A percentile compares a stretch with the other conserved stretches of the same genome.
These are phyloP conservation scores for Umbelopsis vinacea DNA, from an alignment of 192 early-diverging fungal species.

Conservation along the genomic window DNA sequence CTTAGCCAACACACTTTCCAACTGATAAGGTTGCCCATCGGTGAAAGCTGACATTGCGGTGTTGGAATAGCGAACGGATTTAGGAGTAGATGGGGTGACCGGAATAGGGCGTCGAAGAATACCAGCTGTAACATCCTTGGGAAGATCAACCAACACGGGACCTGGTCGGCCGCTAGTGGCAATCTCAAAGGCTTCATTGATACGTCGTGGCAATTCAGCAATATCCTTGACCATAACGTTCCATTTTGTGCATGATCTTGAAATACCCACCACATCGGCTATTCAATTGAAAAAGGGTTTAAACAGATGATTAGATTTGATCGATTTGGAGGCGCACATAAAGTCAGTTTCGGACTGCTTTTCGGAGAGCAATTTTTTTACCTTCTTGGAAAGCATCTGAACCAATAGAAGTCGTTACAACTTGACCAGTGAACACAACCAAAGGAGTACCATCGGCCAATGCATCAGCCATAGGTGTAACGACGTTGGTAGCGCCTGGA, in stretches of 20 bases:
- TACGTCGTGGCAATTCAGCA: constrained; percentile 92
- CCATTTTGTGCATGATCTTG: constrained; percentile 98
- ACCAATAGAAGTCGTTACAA: constrained; percentile 87
- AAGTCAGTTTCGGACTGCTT: neutral
- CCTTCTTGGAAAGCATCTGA: constrained; percentile 97
- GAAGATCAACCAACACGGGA: constrained; percentile 96
- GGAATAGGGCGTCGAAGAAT: constrained; percentile 86
- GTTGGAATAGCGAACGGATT: constrained; percentile 51
- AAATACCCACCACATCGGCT: constrained; percentile 96
- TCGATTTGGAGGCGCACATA: neutral
- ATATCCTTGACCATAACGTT: constrained; percentile 99
- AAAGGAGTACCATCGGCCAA: constrained; percentile 93
- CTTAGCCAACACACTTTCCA: constrained; percentile 61
- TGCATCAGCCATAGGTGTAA: constrained; percentile 98
- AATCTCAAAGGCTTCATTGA: constrained; percentile 98
- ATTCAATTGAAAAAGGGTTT: neutral
- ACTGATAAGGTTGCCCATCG: constrained; percentile 45
- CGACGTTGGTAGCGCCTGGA: constrained; percentile 96
- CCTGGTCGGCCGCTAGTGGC: constrained; percentile 95
- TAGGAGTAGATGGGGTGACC: constrained; percentile 73
- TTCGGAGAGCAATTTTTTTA: constrained; percentile 9
- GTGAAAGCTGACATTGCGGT: constrained; percentile 53
- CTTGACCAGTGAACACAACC: constrained; percentile 96
- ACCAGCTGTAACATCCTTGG: constrained; percentile 96
- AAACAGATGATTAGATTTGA: neutral